Evolutionary conservation across 192 early-diverging fungal species (phyloP).

Genomic region (Umbelopsis isabellina): DNA sequence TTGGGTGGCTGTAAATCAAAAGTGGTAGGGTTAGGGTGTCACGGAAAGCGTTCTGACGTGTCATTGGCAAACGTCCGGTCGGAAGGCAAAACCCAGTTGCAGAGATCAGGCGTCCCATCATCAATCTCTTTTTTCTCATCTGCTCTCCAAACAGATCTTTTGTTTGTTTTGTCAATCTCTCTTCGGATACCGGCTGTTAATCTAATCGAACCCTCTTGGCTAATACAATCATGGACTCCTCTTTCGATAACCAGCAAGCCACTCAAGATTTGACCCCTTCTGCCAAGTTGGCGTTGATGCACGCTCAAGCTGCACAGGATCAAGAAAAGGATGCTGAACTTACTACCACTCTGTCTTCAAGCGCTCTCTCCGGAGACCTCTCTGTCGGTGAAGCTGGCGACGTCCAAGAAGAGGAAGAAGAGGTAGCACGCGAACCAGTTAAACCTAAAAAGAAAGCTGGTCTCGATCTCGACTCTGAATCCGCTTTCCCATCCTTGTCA

Average conservation of each 20-base stretch:
- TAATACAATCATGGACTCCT: constrained; percentile 18
- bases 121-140: constrained; percentile 11
- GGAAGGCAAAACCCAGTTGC: neutral
- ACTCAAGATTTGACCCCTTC: constrained; percentile 36
- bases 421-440: neutral
- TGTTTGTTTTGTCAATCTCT: constrained; percentile 24
- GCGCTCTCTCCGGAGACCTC: constrained; percentile 18
- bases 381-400: constrained; percentile 7
- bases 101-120: constrained; percentile 10
- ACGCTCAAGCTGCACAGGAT: constrained; percentile 38
- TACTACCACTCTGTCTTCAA: constrained; percentile 9
- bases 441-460: constrained; percentile 21
- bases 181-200: constrained; percentile 24
- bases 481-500: constrained; percentile 80
- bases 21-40: neutral
- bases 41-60: constrained; percentile 2
- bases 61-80: constrained; percentile 10
- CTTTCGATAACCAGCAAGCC: constrained; percentile 22
- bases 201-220: constrained; percentile 24
- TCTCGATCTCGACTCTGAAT: constrained; percentile 64
- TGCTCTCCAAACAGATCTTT: constrained; percentile 17
- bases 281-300: constrained; percentile 40
- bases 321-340: neutral
- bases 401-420: neutral
- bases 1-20: too few relatives aligned